These are phyloP conservation scores for Metschnikowia drakensbergensis DNA, from an alignment of 805 yeast species.

Conservation along the genomic window DNA sequence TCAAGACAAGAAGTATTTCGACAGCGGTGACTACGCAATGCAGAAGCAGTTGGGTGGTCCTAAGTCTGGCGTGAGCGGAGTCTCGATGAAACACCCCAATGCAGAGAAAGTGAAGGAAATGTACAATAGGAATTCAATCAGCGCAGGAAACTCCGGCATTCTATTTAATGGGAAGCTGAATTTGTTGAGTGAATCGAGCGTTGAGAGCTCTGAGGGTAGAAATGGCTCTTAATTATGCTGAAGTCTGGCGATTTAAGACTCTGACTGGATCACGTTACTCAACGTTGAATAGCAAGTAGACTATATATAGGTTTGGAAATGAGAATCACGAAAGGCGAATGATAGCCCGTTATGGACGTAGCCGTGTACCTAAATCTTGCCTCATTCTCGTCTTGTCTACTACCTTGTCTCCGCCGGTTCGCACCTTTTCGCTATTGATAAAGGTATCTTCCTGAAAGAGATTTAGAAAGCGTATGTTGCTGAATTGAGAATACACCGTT, in stretches of 20 bases:
- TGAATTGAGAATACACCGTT: too few relatives aligned
- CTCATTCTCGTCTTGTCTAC: neutral
- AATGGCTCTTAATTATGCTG: neutral
- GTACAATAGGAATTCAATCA: constrained; percentile 52
- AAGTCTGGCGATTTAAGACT: neutral
- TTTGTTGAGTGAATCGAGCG: constrained; percentile 50
- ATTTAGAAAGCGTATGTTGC: too few relatives aligned
- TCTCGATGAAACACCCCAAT: constrained; percentile 47
- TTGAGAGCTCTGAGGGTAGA: constrained; percentile 13
- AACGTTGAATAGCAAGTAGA: neutral
- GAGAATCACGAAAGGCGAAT: neutral
- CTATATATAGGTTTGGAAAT: neutral
- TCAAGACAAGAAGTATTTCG: constrained; percentile 88
- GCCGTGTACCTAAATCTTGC: neutral
- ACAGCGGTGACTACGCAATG: constrained; percentile 91
- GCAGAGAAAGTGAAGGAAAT: constrained; percentile 59
- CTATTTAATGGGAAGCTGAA: constrained; percentile 49
- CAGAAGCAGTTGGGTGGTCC: constrained; percentile 44
- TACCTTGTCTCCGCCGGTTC: neutral
- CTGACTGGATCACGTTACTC: neutral
- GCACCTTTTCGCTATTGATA: neutral
- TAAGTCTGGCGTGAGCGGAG: constrained; percentile 31
- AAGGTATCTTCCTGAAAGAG: neutral
- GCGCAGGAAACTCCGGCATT: constrained; percentile 44
- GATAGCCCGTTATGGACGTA: too few relatives aligned